These are phyloP conservation scores for Salvia splendens DNA, from an alignment of 257 asterid species.

Conservation along the genomic window DNA sequence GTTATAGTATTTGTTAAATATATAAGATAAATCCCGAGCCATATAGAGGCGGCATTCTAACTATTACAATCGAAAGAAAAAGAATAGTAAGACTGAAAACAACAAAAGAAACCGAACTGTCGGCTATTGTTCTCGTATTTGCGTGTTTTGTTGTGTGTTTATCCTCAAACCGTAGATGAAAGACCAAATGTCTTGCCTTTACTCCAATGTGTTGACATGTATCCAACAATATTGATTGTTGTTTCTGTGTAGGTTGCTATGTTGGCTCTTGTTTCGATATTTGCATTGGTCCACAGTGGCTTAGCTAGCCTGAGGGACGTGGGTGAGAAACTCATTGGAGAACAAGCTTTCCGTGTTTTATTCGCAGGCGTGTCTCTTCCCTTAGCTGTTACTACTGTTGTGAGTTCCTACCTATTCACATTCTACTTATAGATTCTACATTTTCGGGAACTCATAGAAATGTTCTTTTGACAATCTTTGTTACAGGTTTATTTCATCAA, in stretches of 20 bases:
- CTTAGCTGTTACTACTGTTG: constrained; percentile 84
- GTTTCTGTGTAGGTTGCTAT: constrained; percentile 65
- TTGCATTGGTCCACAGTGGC: constrained; percentile 92
- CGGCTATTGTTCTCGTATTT: too few relatives aligned
- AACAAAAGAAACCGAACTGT: too few relatives aligned
- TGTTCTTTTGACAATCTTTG: constrained; percentile 15
- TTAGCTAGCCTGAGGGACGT: constrained; percentile 93
- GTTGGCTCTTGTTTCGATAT: constrained; percentile 69
- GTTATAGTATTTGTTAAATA: too few relatives aligned
- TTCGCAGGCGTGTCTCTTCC: constrained; percentile 96
- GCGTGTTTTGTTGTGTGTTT: too few relatives aligned
- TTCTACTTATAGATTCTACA: not conserved
- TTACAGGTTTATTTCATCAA: constrained; percentile 87
- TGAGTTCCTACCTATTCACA: constrained; percentile 52
- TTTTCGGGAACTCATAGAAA: not conserved
- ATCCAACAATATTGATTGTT: not conserved
- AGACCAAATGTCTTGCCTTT: too few relatives aligned
- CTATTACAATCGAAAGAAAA: too few relatives aligned
- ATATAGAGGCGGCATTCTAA: too few relatives aligned
- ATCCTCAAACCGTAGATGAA: too few relatives aligned
- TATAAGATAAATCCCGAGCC: too few relatives aligned
- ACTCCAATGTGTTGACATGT: too few relatives aligned
- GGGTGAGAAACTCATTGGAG: constrained; percentile 97
- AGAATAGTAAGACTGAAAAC: too few relatives aligned
- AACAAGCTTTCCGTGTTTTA: constrained; percentile 91